These are phyloP conservation scores for Tylopilus sp. DNA, from an alignment of 768 basidiomycete genomes.

Conservation along the genomic window DNA sequence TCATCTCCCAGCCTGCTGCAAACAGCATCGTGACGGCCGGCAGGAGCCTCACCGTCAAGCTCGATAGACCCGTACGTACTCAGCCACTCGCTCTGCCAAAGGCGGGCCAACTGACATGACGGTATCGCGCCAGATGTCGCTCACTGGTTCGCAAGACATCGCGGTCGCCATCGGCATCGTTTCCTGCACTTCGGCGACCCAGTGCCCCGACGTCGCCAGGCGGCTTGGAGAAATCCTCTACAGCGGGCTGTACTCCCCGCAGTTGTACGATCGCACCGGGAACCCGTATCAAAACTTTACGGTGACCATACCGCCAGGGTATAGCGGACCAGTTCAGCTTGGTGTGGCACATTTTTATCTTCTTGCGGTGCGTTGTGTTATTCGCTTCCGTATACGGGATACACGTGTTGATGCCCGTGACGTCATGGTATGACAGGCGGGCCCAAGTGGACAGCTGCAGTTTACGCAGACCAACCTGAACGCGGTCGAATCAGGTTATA, in stretches of 20 bases:
- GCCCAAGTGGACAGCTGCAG: not conserved
- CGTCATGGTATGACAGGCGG: not conserved
- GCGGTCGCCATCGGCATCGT: conserved; percentile 6
- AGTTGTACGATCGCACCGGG: not conserved
- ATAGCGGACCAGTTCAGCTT: not conserved
- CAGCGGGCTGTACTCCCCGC: not conserved
- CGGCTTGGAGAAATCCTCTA: conserved; percentile 7
- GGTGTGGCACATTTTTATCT: conserved; percentile 5
- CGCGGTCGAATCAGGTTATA: not conserved
- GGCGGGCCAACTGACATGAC: not conserved
- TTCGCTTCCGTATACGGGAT: too few relatives aligned
- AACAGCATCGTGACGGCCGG: conserved; percentile 35
- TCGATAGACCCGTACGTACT: conserved; percentile 41
- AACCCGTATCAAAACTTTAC: conserved; percentile 4
- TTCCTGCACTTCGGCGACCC: not conserved
- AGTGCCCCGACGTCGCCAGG: not conserved
- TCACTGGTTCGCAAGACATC: conserved; percentile 1
- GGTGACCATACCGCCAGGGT: conserved; percentile 4
- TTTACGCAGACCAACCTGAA: not conserved
- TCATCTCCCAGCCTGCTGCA: conserved; percentile 28
- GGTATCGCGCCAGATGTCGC: not conserved
- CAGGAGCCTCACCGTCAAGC: conserved; percentile 34
- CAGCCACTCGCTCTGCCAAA: not conserved
- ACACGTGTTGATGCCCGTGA: not conserved
- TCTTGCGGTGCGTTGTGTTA: conserved; percentile 1